These are phyloP conservation scores for Phaeosphaeriaceae sp. DNA, from an alignment of 2,329 filamentous ascomycete genomes.

Conservation along the genomic window DNA sequence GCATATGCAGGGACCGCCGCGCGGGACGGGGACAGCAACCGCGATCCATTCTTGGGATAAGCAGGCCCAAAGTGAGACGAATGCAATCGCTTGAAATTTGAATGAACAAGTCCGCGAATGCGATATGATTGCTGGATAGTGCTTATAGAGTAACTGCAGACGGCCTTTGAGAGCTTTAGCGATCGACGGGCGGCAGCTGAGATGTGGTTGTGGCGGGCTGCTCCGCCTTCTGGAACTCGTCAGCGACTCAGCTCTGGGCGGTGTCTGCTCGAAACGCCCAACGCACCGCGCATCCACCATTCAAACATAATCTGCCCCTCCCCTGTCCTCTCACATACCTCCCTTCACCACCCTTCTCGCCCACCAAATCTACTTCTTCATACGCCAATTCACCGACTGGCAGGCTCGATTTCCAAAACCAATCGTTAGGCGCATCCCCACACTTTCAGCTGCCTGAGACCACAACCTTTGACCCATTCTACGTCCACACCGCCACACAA, in stretches of 20 bases:
- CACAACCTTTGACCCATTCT: neutral
- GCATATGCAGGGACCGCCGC: slow-evolving; percentile 30
- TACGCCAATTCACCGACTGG: neutral
- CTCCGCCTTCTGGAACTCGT: slow-evolving; percentile 24
- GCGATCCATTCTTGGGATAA: slow-evolving; percentile 5
- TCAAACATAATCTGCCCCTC: slow-evolving; percentile 24
- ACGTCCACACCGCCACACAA: slow-evolving; percentile 10
- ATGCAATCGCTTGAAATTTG: neutral
- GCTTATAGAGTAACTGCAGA: neutral
- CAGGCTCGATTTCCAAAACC: neutral
- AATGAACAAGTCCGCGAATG: neutral
- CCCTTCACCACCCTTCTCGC: neutral
- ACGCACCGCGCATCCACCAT: slow-evolving; percentile 21
- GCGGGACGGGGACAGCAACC: slow-evolving; percentile 1
- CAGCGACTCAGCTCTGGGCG: slow-evolving; percentile 29
- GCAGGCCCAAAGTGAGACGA: slow-evolving; percentile 1
- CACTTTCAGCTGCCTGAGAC: slow-evolving; percentile 17
- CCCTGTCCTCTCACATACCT: slow-evolving; percentile 14
- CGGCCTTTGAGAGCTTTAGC: neutral
- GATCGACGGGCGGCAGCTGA: neutral
- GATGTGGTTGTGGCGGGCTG: slow-evolving; percentile 11
- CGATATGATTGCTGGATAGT: neutral
- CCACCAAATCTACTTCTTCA: slow-evolving; percentile 1
- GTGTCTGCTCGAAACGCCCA: slow-evolving; percentile 30
- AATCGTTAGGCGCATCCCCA: slow-evolving; percentile 26